Evolutionary conservation across 2,329 filamentous ascomycete genomes (phyloP), one percentile per base, ranked within the genome.

Genomic region (Shiraia bambusicola): DNA sequence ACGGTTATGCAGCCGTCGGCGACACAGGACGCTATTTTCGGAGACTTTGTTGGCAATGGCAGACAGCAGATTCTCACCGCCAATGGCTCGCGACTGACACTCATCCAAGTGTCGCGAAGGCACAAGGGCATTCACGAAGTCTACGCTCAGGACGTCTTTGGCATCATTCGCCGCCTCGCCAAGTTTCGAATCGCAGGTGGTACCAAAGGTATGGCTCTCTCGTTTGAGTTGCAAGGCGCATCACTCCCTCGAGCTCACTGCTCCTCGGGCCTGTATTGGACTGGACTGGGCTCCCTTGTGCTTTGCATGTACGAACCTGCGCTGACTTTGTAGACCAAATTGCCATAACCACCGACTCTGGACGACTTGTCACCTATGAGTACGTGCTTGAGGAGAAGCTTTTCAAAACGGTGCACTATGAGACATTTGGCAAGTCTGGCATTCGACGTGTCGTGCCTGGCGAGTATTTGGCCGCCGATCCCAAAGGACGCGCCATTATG

Each of bases 361-460:
- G 93, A 52, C 87, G 93, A 34, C 92, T 98, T 60, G 86, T 92
- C 16, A 90, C 97, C 58, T 78, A 97, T 66, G 92, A 96, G 72
- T 99, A 96, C 69, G 74, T 92, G 26, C 85, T 88, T 11, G 81
- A 87, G 13, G 84, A 90, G 68, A 95, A 95, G 67, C 83, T 83
- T 34, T 96, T 98, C 71, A 84, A 84, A 58, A 84, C 89, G 33
- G 80, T 97, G 52, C 93, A 97, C 63, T 80, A 96, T 42, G 94
- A 99, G 74, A 99, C 94, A 0, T 99, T 95, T 68, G 93, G 93
- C 56, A 98, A 98, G 72, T 97, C 93, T 6, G 94, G 93, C 27
- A 82, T 97, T 38, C 84, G 94, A 43, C 84, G 93, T 59, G 92
- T 97, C 27, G 82, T 98, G 31, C 93, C 94, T 2, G 93, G 94